phyloP scores from a whole-genome alignment of 805 yeast genomes.

The Metschnikowia amazonensis region DNA sequence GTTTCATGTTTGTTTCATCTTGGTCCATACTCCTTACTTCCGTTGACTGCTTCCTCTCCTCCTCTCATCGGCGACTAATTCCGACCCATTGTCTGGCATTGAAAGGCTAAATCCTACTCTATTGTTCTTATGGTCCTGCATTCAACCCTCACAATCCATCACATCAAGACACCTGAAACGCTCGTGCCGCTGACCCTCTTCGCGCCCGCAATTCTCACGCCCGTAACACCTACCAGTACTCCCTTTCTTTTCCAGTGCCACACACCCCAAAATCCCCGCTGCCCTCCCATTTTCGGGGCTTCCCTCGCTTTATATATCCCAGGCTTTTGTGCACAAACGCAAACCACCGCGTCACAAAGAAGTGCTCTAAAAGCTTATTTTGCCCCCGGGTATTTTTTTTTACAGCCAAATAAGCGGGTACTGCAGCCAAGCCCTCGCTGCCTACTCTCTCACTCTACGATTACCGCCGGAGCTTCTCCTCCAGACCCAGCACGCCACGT shows the following conservation, averaged over 20 bases:
- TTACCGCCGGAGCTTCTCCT: background rate
- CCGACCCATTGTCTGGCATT: background rate
- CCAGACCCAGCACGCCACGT: background rate
- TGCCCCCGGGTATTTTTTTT: background rate
- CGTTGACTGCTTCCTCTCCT: too few relatives aligned
- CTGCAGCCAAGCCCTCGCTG: background rate
- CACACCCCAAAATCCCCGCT: too few relatives aligned
- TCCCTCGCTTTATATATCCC: background rate
- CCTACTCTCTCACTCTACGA: background rate
- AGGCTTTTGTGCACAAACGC: background rate
- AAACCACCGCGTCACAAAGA: background rate
- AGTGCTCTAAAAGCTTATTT: background rate
- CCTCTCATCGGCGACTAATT: too few relatives aligned
- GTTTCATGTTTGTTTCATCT: too few relatives aligned
- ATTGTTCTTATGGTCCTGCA: background rate
- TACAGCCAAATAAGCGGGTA: constrained; percentile 1
- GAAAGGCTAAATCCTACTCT: background rate
- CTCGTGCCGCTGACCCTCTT: constrained; percentile 1
- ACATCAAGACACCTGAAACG: background rate
- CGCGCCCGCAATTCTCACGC: background rate
- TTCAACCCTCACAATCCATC: background rate
- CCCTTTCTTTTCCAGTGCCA: background rate
- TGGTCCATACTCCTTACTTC: too few relatives aligned
- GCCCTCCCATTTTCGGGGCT: too few relatives aligned
- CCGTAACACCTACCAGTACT: background rate